These are phyloP conservation scores for Taphrina sp. DNA, from an alignment of 1,139 yeast species.

Conservation along the genomic window DNA sequence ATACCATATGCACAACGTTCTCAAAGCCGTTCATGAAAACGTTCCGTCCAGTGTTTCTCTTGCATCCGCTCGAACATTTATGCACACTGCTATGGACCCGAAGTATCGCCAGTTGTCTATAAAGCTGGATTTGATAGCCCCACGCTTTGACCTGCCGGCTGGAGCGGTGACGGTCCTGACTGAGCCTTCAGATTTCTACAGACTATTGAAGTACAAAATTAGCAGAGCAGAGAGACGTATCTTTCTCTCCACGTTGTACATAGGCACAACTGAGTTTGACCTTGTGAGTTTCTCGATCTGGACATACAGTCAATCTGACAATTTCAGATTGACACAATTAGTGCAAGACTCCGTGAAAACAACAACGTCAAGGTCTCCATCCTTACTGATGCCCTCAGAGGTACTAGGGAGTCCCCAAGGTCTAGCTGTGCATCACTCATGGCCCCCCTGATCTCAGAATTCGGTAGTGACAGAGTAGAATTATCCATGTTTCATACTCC, in stretches of 20 bases:
- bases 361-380: slow-evolving; percentile 66
- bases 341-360: slow-evolving; percentile 58
- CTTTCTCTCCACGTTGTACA: slow-evolving; percentile 78
- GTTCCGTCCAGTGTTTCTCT: no score
- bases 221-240: slow-evolving; percentile 57
- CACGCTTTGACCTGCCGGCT: slow-evolving; percentile 42
- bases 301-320: neutral
- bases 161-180: slow-evolving; percentile 63
- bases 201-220: slow-evolving; percentile 49
- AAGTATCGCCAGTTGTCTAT: slow-evolving; percentile 24
- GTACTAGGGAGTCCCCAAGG: slow-evolving; percentile 87
- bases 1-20: no score
- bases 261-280: slow-evolving; percentile 80
- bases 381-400: slow-evolving; percentile 82
- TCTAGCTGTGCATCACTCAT: slow-evolving; percentile 74
- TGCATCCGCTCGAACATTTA: no score
- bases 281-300: slow-evolving; percentile 44
- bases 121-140: slow-evolving; percentile 33
- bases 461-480: slow-evolving; percentile 69
- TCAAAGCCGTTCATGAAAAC: no score
- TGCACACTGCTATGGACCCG: slow-evolving; percentile 14
- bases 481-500: slow-evolving; percentile 90
- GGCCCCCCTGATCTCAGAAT: slow-evolving; percentile 63
- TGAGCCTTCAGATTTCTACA: slow-evolving; percentile 70
- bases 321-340: slow-evolving; percentile 55